Evolutionary conservation across 345 rosid genomes (phyloP).

Genomic region (Linum trigynum): DNA sequence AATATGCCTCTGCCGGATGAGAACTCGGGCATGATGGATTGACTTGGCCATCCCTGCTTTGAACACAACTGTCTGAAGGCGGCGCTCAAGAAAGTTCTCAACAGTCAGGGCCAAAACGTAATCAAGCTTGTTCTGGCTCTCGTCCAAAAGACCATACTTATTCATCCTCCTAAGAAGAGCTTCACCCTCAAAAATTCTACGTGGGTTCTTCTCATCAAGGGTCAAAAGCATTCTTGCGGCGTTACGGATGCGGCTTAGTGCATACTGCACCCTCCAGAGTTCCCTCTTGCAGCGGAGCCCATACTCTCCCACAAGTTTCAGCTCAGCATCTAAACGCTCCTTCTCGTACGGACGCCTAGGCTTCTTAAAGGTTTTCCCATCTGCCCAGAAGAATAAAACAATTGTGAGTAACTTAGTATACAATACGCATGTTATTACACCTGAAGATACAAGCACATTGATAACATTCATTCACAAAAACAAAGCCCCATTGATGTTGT

Average conservation of each 20-base stretch:
- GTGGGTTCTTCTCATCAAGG: conserved; percentile 20
- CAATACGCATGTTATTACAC: not conserved
- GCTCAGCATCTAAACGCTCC: not conserved
- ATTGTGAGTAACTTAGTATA: not conserved
- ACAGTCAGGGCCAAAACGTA: conserved; percentile 21
- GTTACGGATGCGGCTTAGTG: conserved; percentile 18
- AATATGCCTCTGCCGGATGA: conserved; percentile 21
- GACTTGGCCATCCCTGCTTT: conserved; percentile 21
- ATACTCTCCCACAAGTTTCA: conserved; percentile 21
- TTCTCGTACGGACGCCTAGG: not conserved
- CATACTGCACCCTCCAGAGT: conserved; percentile 22
- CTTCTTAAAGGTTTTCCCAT: not conserved
- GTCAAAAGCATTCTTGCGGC: conserved; percentile 20
- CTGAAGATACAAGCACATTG: too few species aligned
- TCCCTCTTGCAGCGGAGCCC: conserved; percentile 18
- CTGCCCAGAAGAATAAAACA: not conserved
- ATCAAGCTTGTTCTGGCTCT: conserved; percentile 23
- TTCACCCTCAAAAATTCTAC: conserved; percentile 20
- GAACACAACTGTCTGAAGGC: conserved; percentile 20
- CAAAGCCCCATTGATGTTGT: too few species aligned
- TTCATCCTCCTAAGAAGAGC: conserved; percentile 22
- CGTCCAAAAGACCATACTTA: conserved; percentile 17
- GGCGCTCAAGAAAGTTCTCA: conserved; percentile 21
- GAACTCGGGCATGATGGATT: conserved; percentile 20
- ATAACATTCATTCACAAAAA: too few species aligned